These are phyloP conservation scores for Phytophthora pinifolia DNA, from an alignment of 352 stramenopile genomes.

Conservation along the genomic window DNA sequence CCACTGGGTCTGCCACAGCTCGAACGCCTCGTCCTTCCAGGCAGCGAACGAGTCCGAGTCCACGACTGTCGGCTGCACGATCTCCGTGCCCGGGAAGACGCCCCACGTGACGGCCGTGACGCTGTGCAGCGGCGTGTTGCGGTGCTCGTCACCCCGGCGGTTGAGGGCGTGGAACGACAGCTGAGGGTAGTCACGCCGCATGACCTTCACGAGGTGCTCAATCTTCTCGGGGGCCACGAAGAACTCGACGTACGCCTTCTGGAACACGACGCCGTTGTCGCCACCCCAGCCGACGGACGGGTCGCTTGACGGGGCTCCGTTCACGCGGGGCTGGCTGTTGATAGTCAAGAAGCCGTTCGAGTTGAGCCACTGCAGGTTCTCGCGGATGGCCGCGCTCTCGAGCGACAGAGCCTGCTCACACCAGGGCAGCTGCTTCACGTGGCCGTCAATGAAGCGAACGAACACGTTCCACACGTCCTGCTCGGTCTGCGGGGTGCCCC, in stretches of 20 bases:
- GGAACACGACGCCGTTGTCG: slow-evolving; percentile 95
- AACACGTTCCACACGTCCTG: slow-evolving; percentile 96
- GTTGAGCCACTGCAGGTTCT: slow-evolving; percentile 88
- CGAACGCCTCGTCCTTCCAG: slow-evolving; percentile 97
- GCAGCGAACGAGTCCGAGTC: slow-evolving; percentile 95
- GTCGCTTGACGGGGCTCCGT: slow-evolving; percentile 90
- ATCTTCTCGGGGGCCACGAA: slow-evolving; percentile 91
- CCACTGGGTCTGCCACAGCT: slow-evolving; percentile 97
- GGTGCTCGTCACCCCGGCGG: slow-evolving; percentile 63
- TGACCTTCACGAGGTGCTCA: slow-evolving; percentile 54
- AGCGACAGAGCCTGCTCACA: slow-evolving; percentile 94
- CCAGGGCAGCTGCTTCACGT: slow-evolving; percentile 94
- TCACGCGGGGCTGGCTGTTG: slow-evolving; percentile 92
- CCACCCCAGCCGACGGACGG: slow-evolving; percentile 95
- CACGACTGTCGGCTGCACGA: slow-evolving; percentile 96
- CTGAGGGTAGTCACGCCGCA: slow-evolving; percentile 63
- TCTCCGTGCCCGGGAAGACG: slow-evolving; percentile 94
- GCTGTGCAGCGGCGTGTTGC: slow-evolving; percentile 75
- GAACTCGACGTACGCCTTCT: slow-evolving; percentile 99
- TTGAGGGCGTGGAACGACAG: slow-evolving; percentile 84
- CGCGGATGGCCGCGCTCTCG: slow-evolving; percentile 89
- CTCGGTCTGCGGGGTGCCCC: slow-evolving; percentile 79
- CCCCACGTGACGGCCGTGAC: slow-evolving; percentile 98
- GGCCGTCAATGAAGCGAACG: slow-evolving; percentile 78
- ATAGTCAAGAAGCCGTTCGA: slow-evolving; percentile 94